Percentiles rank a stretch among this genome's conserved stretches.
These are phyloP conservation scores for Cornus kousa DNA, from an alignment of 148 eudicot species.

Conservation along the genomic window DNA sequence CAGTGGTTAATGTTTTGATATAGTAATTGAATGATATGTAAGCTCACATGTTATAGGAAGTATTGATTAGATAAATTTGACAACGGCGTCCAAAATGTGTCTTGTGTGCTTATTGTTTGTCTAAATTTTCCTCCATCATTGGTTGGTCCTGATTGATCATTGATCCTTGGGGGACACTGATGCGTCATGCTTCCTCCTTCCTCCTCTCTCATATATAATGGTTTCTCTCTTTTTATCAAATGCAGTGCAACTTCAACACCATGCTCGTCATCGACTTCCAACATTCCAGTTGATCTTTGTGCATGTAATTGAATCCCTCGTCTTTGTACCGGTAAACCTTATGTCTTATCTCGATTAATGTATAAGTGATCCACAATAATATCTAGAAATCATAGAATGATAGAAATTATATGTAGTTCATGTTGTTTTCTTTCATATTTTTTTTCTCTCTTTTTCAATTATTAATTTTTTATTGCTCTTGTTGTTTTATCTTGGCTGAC, in stretches of 20 bases:
- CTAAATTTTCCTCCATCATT: background rate
- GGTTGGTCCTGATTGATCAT: background rate
- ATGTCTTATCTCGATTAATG: background rate
- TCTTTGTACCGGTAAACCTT: conserved; percentile 88
- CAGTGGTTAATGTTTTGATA: background rate
- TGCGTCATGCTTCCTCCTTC: background rate
- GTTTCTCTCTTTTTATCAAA: conserved; percentile 12
- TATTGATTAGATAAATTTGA: background rate
- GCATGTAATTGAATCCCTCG: conserved; percentile 96
- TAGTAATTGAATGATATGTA: background rate
- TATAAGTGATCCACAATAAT: background rate
- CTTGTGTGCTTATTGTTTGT: background rate
- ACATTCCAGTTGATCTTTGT: conserved; percentile 98
- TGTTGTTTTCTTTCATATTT: background rate
- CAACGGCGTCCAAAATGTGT: background rate
- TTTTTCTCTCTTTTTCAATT: background rate
- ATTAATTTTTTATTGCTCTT: background rate
- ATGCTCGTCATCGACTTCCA: conserved; percentile 97
- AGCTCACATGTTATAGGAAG: background rate
- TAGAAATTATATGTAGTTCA: background rate
- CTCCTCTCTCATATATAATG: conserved; percentile 9
- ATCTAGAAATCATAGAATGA: background rate
- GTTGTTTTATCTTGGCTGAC: conserved; percentile 7
- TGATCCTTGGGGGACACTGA: background rate
- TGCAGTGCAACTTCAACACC: conserved; percentile 99